Conservation (phyloP, 768 basidiomycete genomes). For the Lactarius trivialis region DNA sequence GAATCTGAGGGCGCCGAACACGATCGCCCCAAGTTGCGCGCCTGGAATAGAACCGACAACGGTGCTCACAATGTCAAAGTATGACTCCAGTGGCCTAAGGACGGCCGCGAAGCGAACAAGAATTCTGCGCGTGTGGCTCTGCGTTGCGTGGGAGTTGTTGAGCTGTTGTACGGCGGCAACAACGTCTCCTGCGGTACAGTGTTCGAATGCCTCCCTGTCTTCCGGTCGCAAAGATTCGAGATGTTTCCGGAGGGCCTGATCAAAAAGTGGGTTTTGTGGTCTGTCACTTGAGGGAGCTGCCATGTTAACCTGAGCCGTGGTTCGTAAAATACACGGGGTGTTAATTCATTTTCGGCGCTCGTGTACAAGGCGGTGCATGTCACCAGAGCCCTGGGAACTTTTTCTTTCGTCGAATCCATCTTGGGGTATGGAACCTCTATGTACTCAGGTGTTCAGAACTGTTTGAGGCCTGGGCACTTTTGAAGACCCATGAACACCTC, state of each 20-base stretch:
- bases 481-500: too few relatives aligned
- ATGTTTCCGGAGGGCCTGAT: constrained; percentile 9
- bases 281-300: background rate
- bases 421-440: too few relatives aligned
- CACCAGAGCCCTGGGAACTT: too few relatives aligned
- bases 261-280: constrained; percentile 1
- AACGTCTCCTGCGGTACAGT: background rate
- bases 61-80: constrained; percentile 2
- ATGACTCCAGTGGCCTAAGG: constrained; percentile 4
- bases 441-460: too few relatives aligned
- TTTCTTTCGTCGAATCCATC: too few relatives aligned
- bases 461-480: too few relatives aligned
- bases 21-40: constrained; percentile 1
- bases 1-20: constrained; percentile 9
- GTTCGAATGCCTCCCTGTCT: background rate
- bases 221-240: background rate
- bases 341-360: background rate
- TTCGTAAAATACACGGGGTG: background rate
- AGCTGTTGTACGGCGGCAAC: background rate
- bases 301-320: background rate
- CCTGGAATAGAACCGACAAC: background rate
- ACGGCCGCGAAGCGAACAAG: background rate
- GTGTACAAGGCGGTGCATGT: background rate
- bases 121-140: background rate
- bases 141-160: background rate